Conservation (phyloP, 2,329 filamentous ascomycete species). For the Fusarium tricinctum region DNA sequence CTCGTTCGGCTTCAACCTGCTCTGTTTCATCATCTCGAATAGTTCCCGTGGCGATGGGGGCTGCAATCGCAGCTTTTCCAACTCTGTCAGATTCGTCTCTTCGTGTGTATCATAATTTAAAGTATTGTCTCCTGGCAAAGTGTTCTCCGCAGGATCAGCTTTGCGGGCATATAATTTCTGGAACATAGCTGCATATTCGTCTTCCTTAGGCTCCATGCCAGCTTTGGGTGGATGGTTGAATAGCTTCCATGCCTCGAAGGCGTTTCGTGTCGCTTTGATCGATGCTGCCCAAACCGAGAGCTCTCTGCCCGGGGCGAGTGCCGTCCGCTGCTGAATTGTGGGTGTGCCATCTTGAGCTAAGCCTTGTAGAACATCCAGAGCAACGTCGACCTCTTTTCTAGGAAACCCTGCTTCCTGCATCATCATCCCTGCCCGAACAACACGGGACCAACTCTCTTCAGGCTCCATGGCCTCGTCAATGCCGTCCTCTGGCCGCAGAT, state of each 20-base stretch:
- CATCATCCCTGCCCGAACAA: conserved; percentile 65
- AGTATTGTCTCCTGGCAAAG: conserved; percentile 72
- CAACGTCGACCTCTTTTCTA: conserved; percentile 61
- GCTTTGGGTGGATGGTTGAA: conserved; percentile 58
- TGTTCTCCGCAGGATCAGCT: conserved; percentile 42
- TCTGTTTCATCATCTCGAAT: conserved; percentile 69
- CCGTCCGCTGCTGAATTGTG: conserved; percentile 65
- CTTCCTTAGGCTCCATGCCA: conserved; percentile 54
- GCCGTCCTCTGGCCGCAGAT: conserved; percentile 69
- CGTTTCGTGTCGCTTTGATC: conserved; percentile 71
- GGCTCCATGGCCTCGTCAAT: conserved; percentile 68
- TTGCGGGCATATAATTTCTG: conserved; percentile 63
- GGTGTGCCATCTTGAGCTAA: conserved; percentile 64
- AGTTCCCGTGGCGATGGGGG: conserved; percentile 72
- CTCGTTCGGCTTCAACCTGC: conserved; percentile 63
- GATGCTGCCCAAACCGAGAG: conserved; percentile 66
- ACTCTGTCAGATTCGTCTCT: conserved; percentile 70
- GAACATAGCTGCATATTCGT: conserved; percentile 73
- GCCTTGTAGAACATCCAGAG: conserved; percentile 68
- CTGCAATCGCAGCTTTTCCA: conserved; percentile 72
- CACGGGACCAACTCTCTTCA: conserved; percentile 68
- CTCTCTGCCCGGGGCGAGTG: conserved; percentile 33
- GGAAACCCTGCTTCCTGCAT: conserved; percentile 70
- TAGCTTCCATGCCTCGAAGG: conserved; percentile 71
- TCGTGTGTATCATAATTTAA: conserved; percentile 59